phyloP scores from a whole-genome alignment of 768 basidiomycete species.

The Tephrocybe sp. region DNA sequence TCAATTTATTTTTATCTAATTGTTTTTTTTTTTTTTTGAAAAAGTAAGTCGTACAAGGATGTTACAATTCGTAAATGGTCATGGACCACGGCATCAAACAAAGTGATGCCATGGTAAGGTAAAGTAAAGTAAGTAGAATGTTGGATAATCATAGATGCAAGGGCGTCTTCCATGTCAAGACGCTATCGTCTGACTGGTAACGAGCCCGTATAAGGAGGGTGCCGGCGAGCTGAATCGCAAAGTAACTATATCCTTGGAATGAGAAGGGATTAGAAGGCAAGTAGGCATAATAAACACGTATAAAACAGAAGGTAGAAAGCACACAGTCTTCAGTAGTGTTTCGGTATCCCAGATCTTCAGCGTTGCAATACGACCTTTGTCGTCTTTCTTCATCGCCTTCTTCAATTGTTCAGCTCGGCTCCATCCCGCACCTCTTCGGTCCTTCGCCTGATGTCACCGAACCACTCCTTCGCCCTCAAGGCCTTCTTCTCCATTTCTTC shows the following conservation, averaged over 20 bases:
- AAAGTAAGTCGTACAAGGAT: conserved; percentile 1
- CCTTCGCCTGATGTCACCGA: conserved; percentile 53
- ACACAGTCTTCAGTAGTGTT: background rate
- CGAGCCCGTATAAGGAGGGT: conserved; percentile 5
- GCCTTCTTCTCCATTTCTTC: conserved; percentile 78
- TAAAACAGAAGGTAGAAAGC: background rate
- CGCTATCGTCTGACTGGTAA: conserved; percentile 1
- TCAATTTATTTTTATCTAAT: too few species aligned
- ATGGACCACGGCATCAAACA: conserved; percentile 1
- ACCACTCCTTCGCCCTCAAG: conserved; percentile 69
- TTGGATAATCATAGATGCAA: background rate
- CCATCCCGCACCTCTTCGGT: conserved; percentile 43
- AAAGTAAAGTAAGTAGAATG: conserved; percentile 1
- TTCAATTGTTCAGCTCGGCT: conserved; percentile 10
- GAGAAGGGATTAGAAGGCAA: conserved; percentile 4
- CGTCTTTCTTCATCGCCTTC: conserved; percentile 5
- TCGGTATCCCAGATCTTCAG: background rate
- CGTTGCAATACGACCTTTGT: conserved; percentile 13
- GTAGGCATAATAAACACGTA: conserved; percentile 3
- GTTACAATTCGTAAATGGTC: conserved; percentile 12
- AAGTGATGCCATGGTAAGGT: background rate
- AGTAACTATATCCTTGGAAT: background rate
- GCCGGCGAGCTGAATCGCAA: conserved; percentile 3
- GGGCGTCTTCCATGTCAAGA: conserved; percentile 6
- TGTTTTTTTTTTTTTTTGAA: too few species aligned